Evolutionary conservation across 371 early-diverging fungal species (phyloP).

Genomic region (Racocetra persica): DNA sequence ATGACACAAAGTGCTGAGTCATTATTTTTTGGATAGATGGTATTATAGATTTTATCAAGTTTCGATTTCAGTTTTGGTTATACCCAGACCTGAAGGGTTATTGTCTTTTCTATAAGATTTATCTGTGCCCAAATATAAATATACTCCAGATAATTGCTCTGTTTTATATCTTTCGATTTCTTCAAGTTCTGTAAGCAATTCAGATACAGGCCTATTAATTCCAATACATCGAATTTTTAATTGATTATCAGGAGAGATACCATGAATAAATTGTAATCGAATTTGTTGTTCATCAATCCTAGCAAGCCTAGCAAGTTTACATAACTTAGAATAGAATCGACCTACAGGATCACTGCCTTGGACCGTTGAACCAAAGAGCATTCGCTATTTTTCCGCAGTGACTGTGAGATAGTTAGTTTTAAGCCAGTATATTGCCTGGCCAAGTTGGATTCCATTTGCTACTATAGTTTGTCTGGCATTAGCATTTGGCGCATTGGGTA

Average conservation of each 20-base stretch:
- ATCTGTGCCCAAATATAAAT: background rate
- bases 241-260: constrained; percentile 8
- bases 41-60: constrained; percentile 36
- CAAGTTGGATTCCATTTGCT: background rate
- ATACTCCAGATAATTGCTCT: constrained; percentile 15
- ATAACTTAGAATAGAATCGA: constrained; percentile 28
- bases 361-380: constrained; percentile 26
- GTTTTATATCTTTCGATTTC: constrained; percentile 31
- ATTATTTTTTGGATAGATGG: background rate
- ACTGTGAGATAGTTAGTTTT: background rate
- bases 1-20: no score
- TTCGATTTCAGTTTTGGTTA: constrained; percentile 12
- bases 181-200: constrained; percentile 12
- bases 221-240: constrained; percentile 13
- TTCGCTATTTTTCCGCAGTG: constrained; percentile 18
- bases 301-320: constrained; percentile 9
- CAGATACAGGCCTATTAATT: constrained; percentile 7
- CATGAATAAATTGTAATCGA: constrained; percentile 22
- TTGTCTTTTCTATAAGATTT: constrained; percentile 5
- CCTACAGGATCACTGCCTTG: constrained; percentile 33
- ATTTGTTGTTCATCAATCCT: constrained; percentile 20
- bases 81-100: constrained; percentile 5
- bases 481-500: constrained; percentile 28
- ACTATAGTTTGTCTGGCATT: constrained; percentile 8
- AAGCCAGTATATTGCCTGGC: constrained; percentile 4